Evolutionary conservation across 2,329 filamentous ascomycete species (phyloP), one percentile per base, ranked within the genome.

Genomic region (Herpomyces periplanetae): DNA sequence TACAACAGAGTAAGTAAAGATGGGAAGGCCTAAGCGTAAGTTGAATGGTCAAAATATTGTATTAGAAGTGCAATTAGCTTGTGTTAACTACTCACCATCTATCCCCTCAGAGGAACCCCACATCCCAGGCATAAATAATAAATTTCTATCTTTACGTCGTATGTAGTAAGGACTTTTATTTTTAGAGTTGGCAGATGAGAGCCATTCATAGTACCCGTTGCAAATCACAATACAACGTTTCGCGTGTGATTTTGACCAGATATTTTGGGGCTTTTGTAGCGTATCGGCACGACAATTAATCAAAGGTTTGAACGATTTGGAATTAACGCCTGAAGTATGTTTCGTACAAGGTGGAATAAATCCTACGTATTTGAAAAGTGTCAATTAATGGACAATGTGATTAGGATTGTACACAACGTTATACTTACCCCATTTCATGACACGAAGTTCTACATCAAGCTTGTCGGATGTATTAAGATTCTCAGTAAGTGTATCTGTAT

Each of bases 281-380:
- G 68, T 80, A 37, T 91, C 75, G 31, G 75, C 66, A 3, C 75
- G 59, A 35, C 75, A 91, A 39, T 96, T 91, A 37, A 91, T 91
- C n/a, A n/a, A n/a, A n/a, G 0, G 71, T 87, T 32, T 63, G 68
- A 45, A 85, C 49, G 36, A 69, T 47, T n/a, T n/a, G 1, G 57
- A 56, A 11, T 51, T 47, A 30, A 80, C 75, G 31, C 69, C 57
- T 0, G 69, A 66, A 20, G 58, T 58, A 6, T 61, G 50, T 40
- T 75, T 85, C 3, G 66, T 84, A 75, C 75, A 91, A 37, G 62
- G 87, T 0, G 80, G 75, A 7, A 91, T 47, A 4, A 96, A 48
- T 0, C 75, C 41, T 43, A 18, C n/a, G 13, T 13, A 10, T 17
- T 3, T 19, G 13, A 10, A 8, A 5, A 7, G 8, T 19, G 12